Percentiles rank a stretch among this genome's conserved stretches.
Evolutionary conservation across 371 early-diverging fungal species (phyloP).

Genomic region (Lichtheimia ornata): DNA sequence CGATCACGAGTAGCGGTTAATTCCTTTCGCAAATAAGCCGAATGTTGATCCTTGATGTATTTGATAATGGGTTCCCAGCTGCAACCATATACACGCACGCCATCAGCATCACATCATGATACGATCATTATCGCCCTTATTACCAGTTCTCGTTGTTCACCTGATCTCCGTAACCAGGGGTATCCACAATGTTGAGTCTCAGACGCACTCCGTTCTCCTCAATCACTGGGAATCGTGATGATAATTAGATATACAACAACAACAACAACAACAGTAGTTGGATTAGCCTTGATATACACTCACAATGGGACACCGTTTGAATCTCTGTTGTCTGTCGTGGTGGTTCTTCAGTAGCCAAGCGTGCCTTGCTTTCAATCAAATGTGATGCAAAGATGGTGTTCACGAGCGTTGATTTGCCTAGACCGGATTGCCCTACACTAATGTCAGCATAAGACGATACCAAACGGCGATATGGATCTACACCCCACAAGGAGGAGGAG

Average conservation of each 20-base stretch:
- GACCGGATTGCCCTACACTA: conserved; percentile 87
- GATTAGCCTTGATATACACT: conserved; percentile 15
- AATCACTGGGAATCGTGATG: conserved; percentile 49
- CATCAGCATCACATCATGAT: background rate
- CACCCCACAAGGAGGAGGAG: background rate
- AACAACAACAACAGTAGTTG: background rate
- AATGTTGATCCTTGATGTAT: conserved; percentile 93
- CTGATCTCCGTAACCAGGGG: conserved; percentile 81
- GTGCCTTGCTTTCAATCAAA: conserved; percentile 83
- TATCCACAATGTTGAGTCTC: conserved; percentile 83
- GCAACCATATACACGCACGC: conserved; percentile 4
- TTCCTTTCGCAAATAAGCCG: conserved; percentile 86
- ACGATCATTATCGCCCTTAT: background rate
- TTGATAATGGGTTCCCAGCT: conserved; percentile 90
- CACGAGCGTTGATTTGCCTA: conserved; percentile 98
- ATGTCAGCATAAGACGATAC: no score
- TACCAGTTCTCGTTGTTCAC: conserved; percentile 90
- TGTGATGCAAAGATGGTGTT: conserved; percentile 93
- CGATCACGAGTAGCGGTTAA: conserved; percentile 83
- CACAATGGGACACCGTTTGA: conserved; percentile 78
- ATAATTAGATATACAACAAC: background rate
- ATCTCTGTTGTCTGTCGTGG: conserved; percentile 86
- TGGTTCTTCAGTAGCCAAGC: conserved; percentile 72
- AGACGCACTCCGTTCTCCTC: conserved; percentile 87
- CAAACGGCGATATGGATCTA: background rate